Evolutionary conservation across 352 stramenopile species (phyloP), one percentile per base, ranked within the genome.

Genomic region (Globisporangium viniferum): DNA sequence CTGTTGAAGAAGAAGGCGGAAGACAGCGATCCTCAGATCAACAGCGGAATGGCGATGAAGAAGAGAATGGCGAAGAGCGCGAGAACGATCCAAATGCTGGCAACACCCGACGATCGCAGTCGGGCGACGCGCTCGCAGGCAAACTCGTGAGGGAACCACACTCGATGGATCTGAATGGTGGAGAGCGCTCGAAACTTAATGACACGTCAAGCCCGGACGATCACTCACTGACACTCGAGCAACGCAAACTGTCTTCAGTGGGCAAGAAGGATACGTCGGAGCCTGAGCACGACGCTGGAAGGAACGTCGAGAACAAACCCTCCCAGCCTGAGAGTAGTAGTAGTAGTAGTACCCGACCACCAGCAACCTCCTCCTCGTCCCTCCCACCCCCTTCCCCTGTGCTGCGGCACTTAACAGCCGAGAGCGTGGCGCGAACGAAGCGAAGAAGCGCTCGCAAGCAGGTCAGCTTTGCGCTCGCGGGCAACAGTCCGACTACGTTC

Each of bases 381-480:
- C 56, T 62, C 20, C 56, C 56, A 10, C 56, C 56, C 8, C 56
- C 56, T 6, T 62, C 56, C 9, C 56, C 56, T 6, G 56, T 62
- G 56, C 31, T 62, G 9, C 36, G 33, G 10, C 56, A 62, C 20
- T 5, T 62, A 3, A 8, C 56, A 49, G 48, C 48, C n/a, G 48
- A 55, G 18, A 29, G 48, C 9, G 48, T 55, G n/a, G 48, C 48
- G n/a, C 33, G 56, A 39, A 35, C 31, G n/a, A 62, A 62, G n/a
- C 33, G 56, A 48, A 36, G 56, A n/a, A 62, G 20, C 12, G 33
- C 24, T 27, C 66, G 59, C 41, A 70, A 73, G 48, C 70, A 75
- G 54, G 63, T 73, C 22, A 71, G 41, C 7, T 73, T 73, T 63
- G 66, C 61, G 41, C 59, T 71, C 51, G 51, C 39, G 6, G 66